Percentiles rank a stretch among this genome's conserved stretches.
Evolutionary conservation across 352 stramenopile genomes (phyloP).

Genomic region (Phytophthora aleatoria): DNA sequence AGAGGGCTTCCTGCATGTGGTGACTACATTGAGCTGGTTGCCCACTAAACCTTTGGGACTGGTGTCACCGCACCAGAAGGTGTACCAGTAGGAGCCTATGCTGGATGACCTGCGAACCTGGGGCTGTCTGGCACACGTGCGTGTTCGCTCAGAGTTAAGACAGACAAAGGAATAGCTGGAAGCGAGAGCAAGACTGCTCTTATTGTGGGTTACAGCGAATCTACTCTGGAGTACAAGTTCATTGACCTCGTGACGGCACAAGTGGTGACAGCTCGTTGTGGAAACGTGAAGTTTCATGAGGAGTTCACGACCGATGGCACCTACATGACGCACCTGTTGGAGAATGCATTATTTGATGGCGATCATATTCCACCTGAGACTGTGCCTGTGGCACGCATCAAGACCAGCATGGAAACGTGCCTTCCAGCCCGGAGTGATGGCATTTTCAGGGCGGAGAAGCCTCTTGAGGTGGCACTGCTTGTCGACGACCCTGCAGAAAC

Average conservation of each 20-base stretch:
- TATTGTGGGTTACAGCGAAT: too few species aligned
- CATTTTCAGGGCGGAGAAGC: background rate
- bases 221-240: too few species aligned
- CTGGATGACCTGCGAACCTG: background rate
- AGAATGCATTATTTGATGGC: background rate
- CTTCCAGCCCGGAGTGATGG: background rate
- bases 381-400: too few species aligned
- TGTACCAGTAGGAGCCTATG: background rate
- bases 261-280: too few species aligned
- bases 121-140: background rate
- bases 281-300: too few species aligned
- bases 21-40: background rate
- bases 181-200: background rate
- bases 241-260: background rate
- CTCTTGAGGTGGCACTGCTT: background rate
- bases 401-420: background rate
- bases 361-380: background rate
- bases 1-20: background rate
- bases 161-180: conserved; percentile 12
- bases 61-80: background rate
- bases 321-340: too few species aligned
- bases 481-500: background rate
- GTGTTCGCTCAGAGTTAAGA: background rate
- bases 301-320: too few species aligned
- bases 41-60: background rate